Percentiles rank a stretch among this genome's conserved stretches.
Conservation (phyloP, 345 rosid genomes). For the Kandelia obovata region DNA sequence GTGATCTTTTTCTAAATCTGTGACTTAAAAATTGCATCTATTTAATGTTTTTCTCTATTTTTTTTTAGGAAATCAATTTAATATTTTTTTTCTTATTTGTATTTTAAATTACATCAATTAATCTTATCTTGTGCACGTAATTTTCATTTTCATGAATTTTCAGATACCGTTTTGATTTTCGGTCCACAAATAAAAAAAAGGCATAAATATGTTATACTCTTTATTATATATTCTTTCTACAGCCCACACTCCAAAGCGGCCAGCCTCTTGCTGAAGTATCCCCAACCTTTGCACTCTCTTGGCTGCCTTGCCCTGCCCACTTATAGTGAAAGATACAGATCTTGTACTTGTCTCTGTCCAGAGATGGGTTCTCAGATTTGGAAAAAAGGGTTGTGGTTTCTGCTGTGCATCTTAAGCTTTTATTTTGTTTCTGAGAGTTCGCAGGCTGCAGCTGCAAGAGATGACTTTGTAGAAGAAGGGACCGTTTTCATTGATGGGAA, state of each 20-base stretch:
- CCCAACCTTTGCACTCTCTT: slow-evolving; percentile 10
- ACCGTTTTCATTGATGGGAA: slow-evolving; percentile 52
- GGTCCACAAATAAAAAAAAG: no score
- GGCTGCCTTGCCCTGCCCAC: slow-evolving; percentile 9
- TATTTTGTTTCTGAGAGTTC: slow-evolving; percentile 22
- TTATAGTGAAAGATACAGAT: slow-evolving; percentile 17
- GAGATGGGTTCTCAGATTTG: slow-evolving; percentile 38
- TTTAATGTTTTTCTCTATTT: no score
- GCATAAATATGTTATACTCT: no score
- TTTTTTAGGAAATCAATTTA: no score
- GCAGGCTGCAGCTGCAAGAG: slow-evolving; percentile 20
- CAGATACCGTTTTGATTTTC: no score
- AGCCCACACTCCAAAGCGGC: not conserved
- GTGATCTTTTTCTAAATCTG: no score
- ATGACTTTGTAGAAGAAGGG: slow-evolving; percentile 29
- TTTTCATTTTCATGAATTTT: no score
- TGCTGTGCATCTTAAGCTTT: slow-evolving; percentile 26
- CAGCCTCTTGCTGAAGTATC: not conserved
- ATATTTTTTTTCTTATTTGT: no score
- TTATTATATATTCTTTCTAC: not conserved
- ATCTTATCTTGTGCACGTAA: no score
- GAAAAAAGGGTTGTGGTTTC: slow-evolving; percentile 29
- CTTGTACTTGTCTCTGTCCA: slow-evolving; percentile 13
- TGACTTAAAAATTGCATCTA: no score
- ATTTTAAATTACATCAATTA: no score